Evolutionary conservation across 495 filamentous ascomycete species (phyloP).

Genomic region (Cladorrhinum samala): DNA sequence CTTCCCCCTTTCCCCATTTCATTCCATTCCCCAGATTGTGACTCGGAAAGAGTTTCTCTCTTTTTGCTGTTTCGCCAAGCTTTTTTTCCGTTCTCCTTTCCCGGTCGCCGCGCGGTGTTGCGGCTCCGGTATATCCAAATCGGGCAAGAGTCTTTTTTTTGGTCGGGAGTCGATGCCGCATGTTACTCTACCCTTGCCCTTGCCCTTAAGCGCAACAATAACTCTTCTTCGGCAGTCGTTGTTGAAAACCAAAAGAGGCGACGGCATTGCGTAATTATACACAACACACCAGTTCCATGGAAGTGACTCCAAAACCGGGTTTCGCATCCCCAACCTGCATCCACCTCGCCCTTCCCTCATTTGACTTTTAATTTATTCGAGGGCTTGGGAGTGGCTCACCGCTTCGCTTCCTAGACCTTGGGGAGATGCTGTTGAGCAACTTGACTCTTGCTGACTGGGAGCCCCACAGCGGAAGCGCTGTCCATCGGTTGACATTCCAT

Average conservation of each 20-base stretch:
- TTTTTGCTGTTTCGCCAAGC: conserved; percentile 11
- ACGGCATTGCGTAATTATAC: conserved; percentile 4
- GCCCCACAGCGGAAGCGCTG: not conserved
- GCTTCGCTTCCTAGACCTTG: not conserved
- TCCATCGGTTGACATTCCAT: conserved; percentile 2
- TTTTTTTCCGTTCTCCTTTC: conserved; percentile 1
- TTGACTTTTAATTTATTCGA: conserved; percentile 7
- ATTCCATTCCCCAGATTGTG: not conserved
- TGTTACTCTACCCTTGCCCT: not conserved
- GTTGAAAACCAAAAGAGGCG: not conserved
- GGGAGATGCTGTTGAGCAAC: not conserved
- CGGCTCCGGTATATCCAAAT: not conserved
- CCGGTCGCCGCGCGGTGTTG: not conserved
- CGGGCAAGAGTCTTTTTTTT: conserved; percentile 6
- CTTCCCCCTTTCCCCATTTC: not conserved
- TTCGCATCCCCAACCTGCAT: not conserved
- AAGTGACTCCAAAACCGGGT: conserved; percentile 10
- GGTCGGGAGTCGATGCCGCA: conserved; percentile 14
- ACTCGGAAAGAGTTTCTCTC: not conserved
- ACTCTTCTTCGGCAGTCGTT: not conserved
- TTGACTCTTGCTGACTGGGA: not conserved
- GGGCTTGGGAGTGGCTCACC: not conserved
- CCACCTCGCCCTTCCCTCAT: not conserved
- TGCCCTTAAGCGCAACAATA: not conserved
- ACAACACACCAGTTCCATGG: not conserved